Evolutionary conservation across 495 filamentous ascomycete genomes (phyloP).

Genomic region (Acidiella bohemica): DNA sequence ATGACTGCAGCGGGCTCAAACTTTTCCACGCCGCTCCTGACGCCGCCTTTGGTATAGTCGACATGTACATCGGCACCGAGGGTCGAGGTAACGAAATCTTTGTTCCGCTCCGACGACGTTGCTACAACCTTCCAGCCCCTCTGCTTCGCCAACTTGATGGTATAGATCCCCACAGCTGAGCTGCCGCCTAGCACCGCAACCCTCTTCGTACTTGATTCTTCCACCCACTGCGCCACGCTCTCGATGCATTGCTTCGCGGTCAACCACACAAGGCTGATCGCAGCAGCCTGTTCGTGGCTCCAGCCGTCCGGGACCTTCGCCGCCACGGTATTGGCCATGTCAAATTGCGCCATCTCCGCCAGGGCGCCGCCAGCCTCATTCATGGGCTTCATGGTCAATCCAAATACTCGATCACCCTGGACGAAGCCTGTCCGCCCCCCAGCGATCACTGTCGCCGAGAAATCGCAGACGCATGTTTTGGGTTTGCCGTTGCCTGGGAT

Average conservation of each 20-base stretch:
- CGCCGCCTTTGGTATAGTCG: slow-evolving; percentile 22
- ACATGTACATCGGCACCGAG: slow-evolving; percentile 23
- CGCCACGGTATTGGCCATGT: slow-evolving; percentile 13
- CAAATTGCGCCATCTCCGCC: slow-evolving; percentile 15
- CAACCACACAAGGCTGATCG: slow-evolving; percentile 22
- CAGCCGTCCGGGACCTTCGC: slow-evolving; percentile 21
- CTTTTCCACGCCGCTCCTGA: slow-evolving; percentile 9
- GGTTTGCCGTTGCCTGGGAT: slow-evolving; percentile 15
- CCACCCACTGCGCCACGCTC: slow-evolving; percentile 16
- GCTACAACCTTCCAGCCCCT: slow-evolving; percentile 18
- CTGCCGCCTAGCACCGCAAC: slow-evolving; percentile 20
- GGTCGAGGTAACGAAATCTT: slow-evolving; percentile 19
- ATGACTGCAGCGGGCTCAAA: slow-evolving; percentile 22
- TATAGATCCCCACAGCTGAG: slow-evolving; percentile 18
- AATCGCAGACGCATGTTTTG: slow-evolving; percentile 20
- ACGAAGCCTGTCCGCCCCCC: slow-evolving; percentile 19
- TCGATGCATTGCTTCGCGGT: slow-evolving; percentile 24
- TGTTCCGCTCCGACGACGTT: slow-evolving; percentile 23
- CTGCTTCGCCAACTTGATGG: slow-evolving; percentile 15
- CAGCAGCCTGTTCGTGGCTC: slow-evolving; percentile 22
- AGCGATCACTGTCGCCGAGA: slow-evolving; percentile 20
- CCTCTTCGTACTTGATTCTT: slow-evolving; percentile 14
- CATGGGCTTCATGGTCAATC: slow-evolving; percentile 22
- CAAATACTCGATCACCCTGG: slow-evolving; percentile 22
- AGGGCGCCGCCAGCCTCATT: slow-evolving; percentile 10